Percentiles rank a stretch among this genome's conserved stretches.
Evolutionary conservation across 169 alveolate genomes (phyloP).

Genomic region (Plasmodium falciparum): DNA sequence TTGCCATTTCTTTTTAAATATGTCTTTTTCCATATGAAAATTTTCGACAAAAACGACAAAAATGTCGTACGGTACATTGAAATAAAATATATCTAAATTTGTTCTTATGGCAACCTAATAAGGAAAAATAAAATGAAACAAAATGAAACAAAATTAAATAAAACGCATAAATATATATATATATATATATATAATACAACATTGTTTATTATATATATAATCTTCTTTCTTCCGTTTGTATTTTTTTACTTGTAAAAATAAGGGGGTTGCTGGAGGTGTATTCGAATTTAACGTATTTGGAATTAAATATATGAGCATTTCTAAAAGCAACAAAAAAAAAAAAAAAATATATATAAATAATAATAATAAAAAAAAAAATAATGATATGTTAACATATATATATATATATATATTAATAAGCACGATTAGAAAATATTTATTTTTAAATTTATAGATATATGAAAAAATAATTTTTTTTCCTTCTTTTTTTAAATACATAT

Average conservation of each 20-base stretch:
- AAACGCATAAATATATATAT: no score
- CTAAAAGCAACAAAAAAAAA: constrained; percentile 22
- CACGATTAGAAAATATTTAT: not conserved
- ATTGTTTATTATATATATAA: no score
- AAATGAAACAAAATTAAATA: no score
- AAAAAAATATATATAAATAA: not conserved
- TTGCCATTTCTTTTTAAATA: constrained; percentile 80
- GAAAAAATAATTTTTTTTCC: no score
- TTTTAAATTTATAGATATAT: not conserved
- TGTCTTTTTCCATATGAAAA: constrained; percentile 73
- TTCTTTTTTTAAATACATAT: not conserved
- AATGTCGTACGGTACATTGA: constrained; percentile 79
- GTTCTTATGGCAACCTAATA: constrained; percentile 82
- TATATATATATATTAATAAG: not conserved
- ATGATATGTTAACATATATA: not conserved
- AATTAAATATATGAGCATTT: constrained; percentile 43
- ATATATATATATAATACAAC: not conserved
- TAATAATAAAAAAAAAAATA: not conserved
- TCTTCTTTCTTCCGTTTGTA: constrained; percentile 1
- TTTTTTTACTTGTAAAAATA: constrained; percentile 68
- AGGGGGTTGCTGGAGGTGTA: constrained; percentile 79
- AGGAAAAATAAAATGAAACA: not conserved
- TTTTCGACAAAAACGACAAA: constrained; percentile 79
- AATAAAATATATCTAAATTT: constrained; percentile 80
- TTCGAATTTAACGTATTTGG: constrained; percentile 78